Conservation (phyloP, 1,284 basidiomycete genomes). For the Lentinus polychrous region DNA sequence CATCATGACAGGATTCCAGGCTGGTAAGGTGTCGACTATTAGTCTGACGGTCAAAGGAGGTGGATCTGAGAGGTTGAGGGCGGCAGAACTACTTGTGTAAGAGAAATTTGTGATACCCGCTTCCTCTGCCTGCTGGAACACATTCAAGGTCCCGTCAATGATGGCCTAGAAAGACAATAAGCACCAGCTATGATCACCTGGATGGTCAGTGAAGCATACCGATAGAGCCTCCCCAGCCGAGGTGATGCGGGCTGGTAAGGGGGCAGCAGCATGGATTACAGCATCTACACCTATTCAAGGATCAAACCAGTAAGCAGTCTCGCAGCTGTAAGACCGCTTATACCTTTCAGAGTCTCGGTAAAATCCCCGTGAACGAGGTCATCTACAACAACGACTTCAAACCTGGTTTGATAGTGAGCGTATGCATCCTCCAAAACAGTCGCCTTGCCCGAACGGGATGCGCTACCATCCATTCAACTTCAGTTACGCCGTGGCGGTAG, state of each 20-base stretch:
- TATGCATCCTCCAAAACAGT: slow-evolving; percentile 9
- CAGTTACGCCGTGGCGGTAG: not conserved
- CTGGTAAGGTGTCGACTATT: slow-evolving; percentile 2
- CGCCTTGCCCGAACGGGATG: slow-evolving; percentile 13
- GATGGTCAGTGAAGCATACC: slow-evolving; percentile 4
- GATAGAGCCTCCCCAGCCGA: slow-evolving; percentile 11
- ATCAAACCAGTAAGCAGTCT: not conserved
- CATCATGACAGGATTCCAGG: slow-evolving; percentile 15
- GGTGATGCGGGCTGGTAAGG: slow-evolving; percentile 11
- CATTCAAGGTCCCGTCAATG: slow-evolving; percentile 22
- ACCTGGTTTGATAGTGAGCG: slow-evolving; percentile 11
- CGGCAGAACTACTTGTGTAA: slow-evolving; percentile 17
- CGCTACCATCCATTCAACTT: not conserved
- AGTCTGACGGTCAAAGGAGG: slow-evolving; percentile 5
- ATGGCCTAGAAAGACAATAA: slow-evolving; percentile 17
- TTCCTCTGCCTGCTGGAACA: slow-evolving; percentile 21
- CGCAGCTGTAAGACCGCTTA: no score
- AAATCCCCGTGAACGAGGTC: slow-evolving; percentile 20
- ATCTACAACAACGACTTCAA: slow-evolving; percentile 16
- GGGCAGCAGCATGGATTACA: slow-evolving; percentile 19
- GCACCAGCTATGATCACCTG: not conserved
- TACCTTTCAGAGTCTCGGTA: slow-evolving; percentile 20
- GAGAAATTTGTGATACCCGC: slow-evolving; percentile 23
- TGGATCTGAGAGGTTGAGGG: not conserved
- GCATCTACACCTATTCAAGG: slow-evolving; percentile 15